phyloP scores from a whole-genome alignment of 1,284 basidiomycete species.

The Erythrobasidium hasegawianum region DNA sequence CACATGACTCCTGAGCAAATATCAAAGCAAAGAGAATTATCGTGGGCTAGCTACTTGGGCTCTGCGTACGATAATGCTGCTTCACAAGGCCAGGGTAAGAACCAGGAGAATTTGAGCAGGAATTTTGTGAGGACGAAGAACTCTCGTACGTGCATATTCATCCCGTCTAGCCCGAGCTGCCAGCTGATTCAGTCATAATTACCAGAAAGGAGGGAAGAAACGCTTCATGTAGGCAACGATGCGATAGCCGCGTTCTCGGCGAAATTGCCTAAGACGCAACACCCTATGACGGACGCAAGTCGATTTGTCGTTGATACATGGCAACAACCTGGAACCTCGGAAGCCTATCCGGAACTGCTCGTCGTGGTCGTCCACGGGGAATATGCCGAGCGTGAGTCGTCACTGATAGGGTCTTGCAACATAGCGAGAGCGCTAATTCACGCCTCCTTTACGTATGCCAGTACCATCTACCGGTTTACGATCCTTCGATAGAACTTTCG shows the following conservation, averaged over 20 bases:
- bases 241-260: constrained; percentile 62
- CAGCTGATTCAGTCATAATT: too few relatives aligned
- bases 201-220: constrained; percentile 60
- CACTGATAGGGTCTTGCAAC: too few relatives aligned
- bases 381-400: constrained; percentile 77
- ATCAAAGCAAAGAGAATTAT: constrained; percentile 74
- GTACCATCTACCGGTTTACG: constrained; percentile 62
- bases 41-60: constrained; percentile 64
- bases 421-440: too few relatives aligned
- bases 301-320: constrained; percentile 89
- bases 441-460: too few relatives aligned
- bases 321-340: constrained; percentile 56
- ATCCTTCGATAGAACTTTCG: constrained; percentile 89
- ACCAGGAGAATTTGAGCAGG: constrained; percentile 49
- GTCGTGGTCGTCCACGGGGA: constrained; percentile 86
- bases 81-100: neutral
- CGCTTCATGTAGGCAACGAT: constrained; percentile 69
- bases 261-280: constrained; percentile 70
- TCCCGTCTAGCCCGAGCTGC: too few relatives aligned
- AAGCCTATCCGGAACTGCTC: constrained; percentile 60
- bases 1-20: constrained; percentile 51
- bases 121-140: constrained; percentile 68
- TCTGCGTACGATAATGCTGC: constrained; percentile 50
- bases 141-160: constrained; percentile 49
- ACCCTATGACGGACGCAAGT: constrained; percentile 64